Conservation (phyloP, 2,329 filamentous ascomycete genomes). For the Arthrobotrys musiformis region DNA sequence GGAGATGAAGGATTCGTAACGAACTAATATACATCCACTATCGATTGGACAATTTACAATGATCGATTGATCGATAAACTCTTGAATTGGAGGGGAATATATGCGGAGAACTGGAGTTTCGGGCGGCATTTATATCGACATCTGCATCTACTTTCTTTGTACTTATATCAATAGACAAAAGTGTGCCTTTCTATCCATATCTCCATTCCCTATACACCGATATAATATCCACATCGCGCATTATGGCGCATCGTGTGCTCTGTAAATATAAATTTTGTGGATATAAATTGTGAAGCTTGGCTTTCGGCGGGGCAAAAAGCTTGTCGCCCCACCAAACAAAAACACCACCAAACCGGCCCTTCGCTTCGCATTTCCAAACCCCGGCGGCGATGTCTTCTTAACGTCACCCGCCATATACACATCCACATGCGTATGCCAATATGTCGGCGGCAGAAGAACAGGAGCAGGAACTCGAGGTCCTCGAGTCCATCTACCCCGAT, state of each 20-base stretch:
- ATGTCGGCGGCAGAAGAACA: conserved; percentile 74
- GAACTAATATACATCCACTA: no score
- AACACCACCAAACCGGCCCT: neutral
- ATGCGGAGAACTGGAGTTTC: neutral
- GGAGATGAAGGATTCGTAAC: conserved; percentile 68
- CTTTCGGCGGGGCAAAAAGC: conserved; percentile 51
- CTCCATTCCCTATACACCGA: neutral
- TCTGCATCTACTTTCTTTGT: neutral
- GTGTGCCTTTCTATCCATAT: neutral
- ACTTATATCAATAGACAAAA: conserved; percentile 14
- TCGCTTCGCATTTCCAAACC: neutral
- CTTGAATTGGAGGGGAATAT: neutral
- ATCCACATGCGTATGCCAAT: no score
- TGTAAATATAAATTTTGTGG: no score
- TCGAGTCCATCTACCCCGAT: conserved; percentile 97
- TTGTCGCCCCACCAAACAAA: conserved; percentile 35
- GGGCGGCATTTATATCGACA: neutral
- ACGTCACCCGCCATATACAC: conserved; percentile 2
- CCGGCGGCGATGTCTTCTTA: neutral
- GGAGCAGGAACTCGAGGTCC: conserved; percentile 93
- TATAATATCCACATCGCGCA: neutral
- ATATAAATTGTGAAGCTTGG: neutral
- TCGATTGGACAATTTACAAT: no score
- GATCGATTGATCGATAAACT: neutral
- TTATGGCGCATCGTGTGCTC: no score